phyloP scores from a whole-genome alignment of 2,329 filamentous ascomycete genomes.

The Calonectria naviculata region DNA sequence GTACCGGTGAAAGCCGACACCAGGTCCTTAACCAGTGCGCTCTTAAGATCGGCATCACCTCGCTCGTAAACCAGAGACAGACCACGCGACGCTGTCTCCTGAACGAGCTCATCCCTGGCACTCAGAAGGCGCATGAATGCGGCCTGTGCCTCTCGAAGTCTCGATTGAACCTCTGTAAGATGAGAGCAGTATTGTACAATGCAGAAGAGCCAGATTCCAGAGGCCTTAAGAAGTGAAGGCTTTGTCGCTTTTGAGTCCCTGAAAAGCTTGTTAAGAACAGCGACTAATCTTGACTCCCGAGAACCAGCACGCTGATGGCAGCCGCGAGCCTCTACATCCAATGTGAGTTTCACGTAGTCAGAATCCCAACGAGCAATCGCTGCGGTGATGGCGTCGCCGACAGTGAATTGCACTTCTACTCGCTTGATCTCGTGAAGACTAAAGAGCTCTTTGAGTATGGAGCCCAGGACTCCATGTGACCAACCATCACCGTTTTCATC shows the following conservation, averaged over 20 bases:
- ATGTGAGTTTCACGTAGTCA: constrained; percentile 76
- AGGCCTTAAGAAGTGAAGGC: constrained; percentile 89
- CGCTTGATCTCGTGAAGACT: constrained; percentile 85
- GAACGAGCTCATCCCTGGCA: constrained; percentile 92
- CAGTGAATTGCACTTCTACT: constrained; percentile 88
- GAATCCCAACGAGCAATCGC: constrained; percentile 86
- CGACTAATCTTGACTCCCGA: constrained; percentile 55
- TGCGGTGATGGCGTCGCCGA: constrained; percentile 88
- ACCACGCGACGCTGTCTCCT: constrained; percentile 93
- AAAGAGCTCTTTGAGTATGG: constrained; percentile 77
- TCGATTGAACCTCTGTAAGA: constrained; percentile 76
- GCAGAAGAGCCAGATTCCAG: constrained; percentile 94
- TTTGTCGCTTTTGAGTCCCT: constrained; percentile 85
- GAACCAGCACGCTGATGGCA: constrained; percentile 51
- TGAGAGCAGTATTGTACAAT: constrained; percentile 91
- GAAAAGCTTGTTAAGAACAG: constrained; percentile 78
- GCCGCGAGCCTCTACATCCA: constrained; percentile 75
- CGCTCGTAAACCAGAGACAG: constrained; percentile 94
- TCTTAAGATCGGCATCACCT: constrained; percentile 83
- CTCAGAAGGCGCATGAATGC: constrained; percentile 90
- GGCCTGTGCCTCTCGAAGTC: constrained; percentile 82
- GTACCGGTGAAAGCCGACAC: constrained; percentile 89
- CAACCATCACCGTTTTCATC: constrained; percentile 36
- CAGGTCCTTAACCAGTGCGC: constrained; percentile 86
- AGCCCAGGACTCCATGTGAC: constrained; percentile 55